Conservation (phyloP, 768 basidiomycete genomes). For the Hortiboletus flavorubellus region DNA sequence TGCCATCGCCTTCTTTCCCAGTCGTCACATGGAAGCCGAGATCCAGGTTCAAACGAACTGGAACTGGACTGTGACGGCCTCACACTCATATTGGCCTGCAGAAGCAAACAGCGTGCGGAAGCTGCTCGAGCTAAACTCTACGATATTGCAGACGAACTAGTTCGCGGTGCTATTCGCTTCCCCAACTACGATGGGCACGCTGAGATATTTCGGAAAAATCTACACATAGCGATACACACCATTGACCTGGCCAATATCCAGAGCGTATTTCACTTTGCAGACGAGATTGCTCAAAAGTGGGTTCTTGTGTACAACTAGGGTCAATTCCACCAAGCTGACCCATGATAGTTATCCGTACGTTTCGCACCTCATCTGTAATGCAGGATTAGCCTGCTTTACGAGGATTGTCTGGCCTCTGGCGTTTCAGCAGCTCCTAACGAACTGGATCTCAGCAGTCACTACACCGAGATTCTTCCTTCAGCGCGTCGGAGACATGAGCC, state of each 20-base stretch:
- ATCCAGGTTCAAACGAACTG: conserved; percentile 17
- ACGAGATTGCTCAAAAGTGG: conserved; percentile 52
- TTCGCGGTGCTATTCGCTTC: conserved; percentile 35
- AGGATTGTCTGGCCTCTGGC: conserved; percentile 49
- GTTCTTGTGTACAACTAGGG: conserved; percentile 16
- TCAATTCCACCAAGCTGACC: not conserved
- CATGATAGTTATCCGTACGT: conserved; percentile 67
- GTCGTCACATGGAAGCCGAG: conserved; percentile 48
- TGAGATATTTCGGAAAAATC: conserved; percentile 51
- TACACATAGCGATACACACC: conserved; percentile 57
- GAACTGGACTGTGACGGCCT: conserved; percentile 46
- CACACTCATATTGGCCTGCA: conserved; percentile 79
- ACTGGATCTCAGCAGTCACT: conserved; percentile 48
- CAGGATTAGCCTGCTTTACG: conserved; percentile 62
- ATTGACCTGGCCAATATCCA: conserved; percentile 61
- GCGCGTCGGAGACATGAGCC: conserved; percentile 51
- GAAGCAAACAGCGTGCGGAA: conserved; percentile 61
- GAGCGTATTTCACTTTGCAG: conserved; percentile 62
- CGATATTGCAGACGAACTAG: conserved; percentile 50
- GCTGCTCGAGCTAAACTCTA: conserved; percentile 56
- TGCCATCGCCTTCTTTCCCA: conserved; percentile 75
- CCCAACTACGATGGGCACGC: conserved; percentile 51
- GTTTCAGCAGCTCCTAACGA: conserved; percentile 44
- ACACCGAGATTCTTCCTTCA: conserved; percentile 58
- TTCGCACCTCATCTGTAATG: conserved; percentile 79